Evolutionary conservation across 306 rosid species (phyloP).

Genomic region (Quercus agrifolia): DNA sequence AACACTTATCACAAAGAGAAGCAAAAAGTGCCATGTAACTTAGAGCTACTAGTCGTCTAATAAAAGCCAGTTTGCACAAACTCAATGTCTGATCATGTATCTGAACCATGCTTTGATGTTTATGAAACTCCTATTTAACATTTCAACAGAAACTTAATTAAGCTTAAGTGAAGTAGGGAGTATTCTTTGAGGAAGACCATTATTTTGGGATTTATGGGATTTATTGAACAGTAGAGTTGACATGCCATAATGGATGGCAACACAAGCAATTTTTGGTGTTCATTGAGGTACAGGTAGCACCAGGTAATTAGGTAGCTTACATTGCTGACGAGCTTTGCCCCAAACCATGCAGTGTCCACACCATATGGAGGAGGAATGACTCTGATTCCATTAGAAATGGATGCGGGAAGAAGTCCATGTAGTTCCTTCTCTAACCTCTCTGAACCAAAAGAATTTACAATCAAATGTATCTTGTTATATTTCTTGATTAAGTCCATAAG

Average conservation of each 20-base stretch:
- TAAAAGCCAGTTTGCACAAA: not conserved
- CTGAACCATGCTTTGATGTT: not conserved
- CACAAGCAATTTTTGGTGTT: constrained; percentile 4
- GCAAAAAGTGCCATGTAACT: not conserved
- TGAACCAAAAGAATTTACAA: constrained; percentile 32
- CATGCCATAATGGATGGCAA: not conserved
- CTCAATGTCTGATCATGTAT: not conserved
- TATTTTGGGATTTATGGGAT: not conserved
- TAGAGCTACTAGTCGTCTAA: not conserved
- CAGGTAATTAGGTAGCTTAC: constrained; percentile 39
- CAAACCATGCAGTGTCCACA: constrained; percentile 82
- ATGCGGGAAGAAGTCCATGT: constrained; percentile 51
- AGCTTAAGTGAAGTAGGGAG: not conserved
- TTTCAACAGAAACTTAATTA: not conserved
- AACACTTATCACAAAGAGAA: not conserved
- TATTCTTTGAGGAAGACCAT: not conserved
- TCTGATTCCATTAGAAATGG: constrained; percentile 47
- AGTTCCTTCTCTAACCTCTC: constrained; percentile 77
- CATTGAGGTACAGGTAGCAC: not conserved
- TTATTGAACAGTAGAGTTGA: not conserved
- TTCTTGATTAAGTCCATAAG: not conserved
- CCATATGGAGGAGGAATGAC: constrained; percentile 85
- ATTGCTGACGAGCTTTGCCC: constrained; percentile 77
- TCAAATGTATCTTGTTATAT: not conserved
- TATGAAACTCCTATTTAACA: not conserved